A percentile compares a stretch with the other conserved stretches of the same genome.
Conservation (phyloP, 2,329 filamentous ascomycete genomes). For the Diaporthe ilicicola region DNA sequence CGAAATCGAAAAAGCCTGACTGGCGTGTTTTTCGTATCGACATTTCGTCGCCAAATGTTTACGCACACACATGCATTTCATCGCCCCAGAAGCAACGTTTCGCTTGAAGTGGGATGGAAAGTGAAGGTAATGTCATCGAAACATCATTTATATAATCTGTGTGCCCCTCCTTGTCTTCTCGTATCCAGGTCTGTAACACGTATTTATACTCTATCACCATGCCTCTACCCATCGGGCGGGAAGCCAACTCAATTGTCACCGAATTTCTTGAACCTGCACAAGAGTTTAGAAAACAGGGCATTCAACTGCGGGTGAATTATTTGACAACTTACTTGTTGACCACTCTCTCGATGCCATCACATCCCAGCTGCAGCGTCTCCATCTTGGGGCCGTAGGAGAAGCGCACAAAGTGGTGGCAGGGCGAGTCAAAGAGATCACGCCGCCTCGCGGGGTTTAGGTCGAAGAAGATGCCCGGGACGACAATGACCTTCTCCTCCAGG, state of each 20-base stretch:
- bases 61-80: neutral
- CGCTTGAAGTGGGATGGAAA: neutral
- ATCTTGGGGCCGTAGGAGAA: constrained; percentile 86
- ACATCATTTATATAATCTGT: neutral
- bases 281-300: neutral
- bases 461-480: constrained; percentile 98
- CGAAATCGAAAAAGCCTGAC: too few species aligned
- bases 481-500: constrained; percentile 92
- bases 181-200: neutral
- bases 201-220: neutral
- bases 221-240: neutral
- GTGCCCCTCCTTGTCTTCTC: neutral
- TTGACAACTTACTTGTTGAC: constrained; percentile 73
- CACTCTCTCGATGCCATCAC: constrained; percentile 86
- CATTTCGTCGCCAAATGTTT: neutral
- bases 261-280: constrained; percentile 35
- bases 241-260: neutral
- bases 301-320: neutral
- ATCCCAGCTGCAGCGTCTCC: constrained; percentile 79
- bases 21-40: too few species aligned
- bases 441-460: constrained; percentile 91
- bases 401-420: constrained; percentile 91
- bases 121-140: neutral
- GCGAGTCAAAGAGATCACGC: constrained; percentile 91
- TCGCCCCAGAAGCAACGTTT: neutral